Conservation (phyloP, 495 filamentous ascomycete species). For the Monascus purpureus region DNA sequence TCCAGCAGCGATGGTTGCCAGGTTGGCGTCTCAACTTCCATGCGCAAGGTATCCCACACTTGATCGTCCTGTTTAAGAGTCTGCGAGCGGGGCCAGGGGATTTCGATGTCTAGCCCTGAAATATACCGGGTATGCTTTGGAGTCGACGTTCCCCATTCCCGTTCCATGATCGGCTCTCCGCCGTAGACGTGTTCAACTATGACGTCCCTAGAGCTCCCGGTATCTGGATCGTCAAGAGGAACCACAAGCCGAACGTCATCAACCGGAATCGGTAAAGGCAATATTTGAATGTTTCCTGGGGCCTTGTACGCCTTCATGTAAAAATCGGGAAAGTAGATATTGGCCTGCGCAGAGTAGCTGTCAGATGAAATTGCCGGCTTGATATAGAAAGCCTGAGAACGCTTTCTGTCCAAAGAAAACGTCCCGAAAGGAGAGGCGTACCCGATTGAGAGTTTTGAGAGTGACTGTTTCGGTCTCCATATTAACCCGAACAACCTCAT, state of each 20-base stretch:
- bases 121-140: slow-evolving; percentile 31
- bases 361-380: too few relatives aligned
- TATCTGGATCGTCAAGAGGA: slow-evolving; percentile 49
- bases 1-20: slow-evolving; percentile 60
- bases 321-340: slow-evolving; percentile 42
- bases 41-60: slow-evolving; percentile 54
- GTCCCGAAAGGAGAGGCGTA: slow-evolving; percentile 24
- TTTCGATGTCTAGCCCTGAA: slow-evolving; percentile 34
- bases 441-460: slow-evolving; percentile 54
- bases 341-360: slow-evolving; percentile 40
- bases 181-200: slow-evolving; percentile 54
- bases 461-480: slow-evolving; percentile 39
- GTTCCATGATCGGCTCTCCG: slow-evolving; percentile 20
- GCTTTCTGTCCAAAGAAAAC: too few relatives aligned
- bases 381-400: too few relatives aligned
- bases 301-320: slow-evolving; percentile 27
- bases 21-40: slow-evolving; percentile 59
- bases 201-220: slow-evolving; percentile 50
- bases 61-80: slow-evolving; percentile 32
- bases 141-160: slow-evolving; percentile 16
- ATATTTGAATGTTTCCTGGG: slow-evolving; percentile 25
- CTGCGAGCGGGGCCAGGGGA: slow-evolving; percentile 57
- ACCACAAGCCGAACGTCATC: slow-evolving; percentile 67
- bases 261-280: slow-evolving; percentile 44
- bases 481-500: slow-evolving; percentile 45